Conservation (phyloP, 768 basidiomycete genomes). For the Paxillus rubicundulus region DNA sequence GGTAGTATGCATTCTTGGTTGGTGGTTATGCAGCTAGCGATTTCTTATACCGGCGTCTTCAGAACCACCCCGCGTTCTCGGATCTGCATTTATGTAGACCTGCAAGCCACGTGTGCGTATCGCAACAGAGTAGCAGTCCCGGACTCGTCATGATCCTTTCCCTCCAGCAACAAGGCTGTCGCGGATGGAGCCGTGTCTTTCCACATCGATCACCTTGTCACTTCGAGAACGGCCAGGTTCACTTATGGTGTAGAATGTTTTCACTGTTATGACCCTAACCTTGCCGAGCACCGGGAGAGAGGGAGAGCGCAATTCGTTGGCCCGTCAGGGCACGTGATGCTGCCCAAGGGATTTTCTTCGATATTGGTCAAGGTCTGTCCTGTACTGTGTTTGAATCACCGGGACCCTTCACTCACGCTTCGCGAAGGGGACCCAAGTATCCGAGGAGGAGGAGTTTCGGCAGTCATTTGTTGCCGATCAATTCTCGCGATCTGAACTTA, state of each 20-base stretch:
- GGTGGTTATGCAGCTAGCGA: slow-evolving; percentile 51
- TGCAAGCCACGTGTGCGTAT: slow-evolving; percentile 46
- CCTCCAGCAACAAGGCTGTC: slow-evolving; percentile 43
- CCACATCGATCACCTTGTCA: slow-evolving; percentile 46
- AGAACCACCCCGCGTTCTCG: slow-evolving; percentile 32
- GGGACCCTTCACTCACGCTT: neutral
- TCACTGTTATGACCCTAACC: slow-evolving; percentile 23
- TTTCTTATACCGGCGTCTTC: slow-evolving; percentile 43
- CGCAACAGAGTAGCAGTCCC: too few relatives aligned
- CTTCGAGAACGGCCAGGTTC: slow-evolving; percentile 39
- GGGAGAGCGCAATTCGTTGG: slow-evolving; percentile 13
- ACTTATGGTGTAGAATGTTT: slow-evolving; percentile 37
- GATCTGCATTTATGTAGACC: slow-evolving; percentile 46
- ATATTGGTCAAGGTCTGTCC: slow-evolving; percentile 34
- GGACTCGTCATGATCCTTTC: neutral
- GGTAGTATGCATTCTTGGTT: slow-evolving; percentile 44
- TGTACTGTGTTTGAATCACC: rapidly evolving
- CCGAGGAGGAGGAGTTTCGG: slow-evolving; percentile 20
- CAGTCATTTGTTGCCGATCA: neutral
- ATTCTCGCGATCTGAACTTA: neutral
- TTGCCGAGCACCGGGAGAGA: slow-evolving; percentile 39
- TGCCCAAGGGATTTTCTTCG: slow-evolving; percentile 36
- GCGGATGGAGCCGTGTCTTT: slow-evolving; percentile 46
- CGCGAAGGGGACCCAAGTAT: slow-evolving; percentile 14
- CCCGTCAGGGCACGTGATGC: slow-evolving; percentile 25